Evolutionary conservation across 208 protist genomes (phyloP), one percentile per base, ranked within the genome.

Genomic region (Blastocrithidia nonstop): DNA sequence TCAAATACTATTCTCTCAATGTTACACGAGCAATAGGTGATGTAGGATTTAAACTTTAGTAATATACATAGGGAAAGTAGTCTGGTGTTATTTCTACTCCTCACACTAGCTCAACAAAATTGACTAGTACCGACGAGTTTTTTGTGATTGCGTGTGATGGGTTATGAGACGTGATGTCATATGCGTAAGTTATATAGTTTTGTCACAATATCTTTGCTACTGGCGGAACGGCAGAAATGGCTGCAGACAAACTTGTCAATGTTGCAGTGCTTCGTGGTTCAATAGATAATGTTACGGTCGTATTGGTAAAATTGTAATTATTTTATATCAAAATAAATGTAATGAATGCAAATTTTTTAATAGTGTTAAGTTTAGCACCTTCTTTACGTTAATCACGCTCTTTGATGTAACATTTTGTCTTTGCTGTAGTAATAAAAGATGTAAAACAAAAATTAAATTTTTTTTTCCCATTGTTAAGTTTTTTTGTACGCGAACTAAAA

Each of bases 1-100:
- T 74, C 38, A 55, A 68, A 11, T 49, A 84, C 6, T 57, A 71
- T 27, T 93, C 68, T 51, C 72, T 97, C 13, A 88, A 82, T 11
- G 66, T 97, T 11, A 88, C 79, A 1, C 71, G 94, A 33, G 88
- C 92, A 9, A 66, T 97, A 20, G 94, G 94, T 13, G 94, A 97
- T 63, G 89, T 87, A 9, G 66, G 57, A 13, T 96, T 95, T 57
- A 92, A 92, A 39, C 44, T 84, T 21, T 59, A 70, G 25, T 53
- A 71, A 37, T 85, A 81, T 52, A 84, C 83, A 2, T 53, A 63
- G 32, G 75, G 70, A 17, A 77, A 82, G 21, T 73, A 64, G 0
- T 90, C 80, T 9, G 74, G 71, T 21, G 42, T 92, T 37, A 88
- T 85, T 47, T 71, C 66, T 2, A 71, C 71, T 50, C 72, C 83